These are phyloP conservation scores for Ceratorhiza oryzae-sativae DNA, from an alignment of 1,284 basidiomycete genomes.

Conservation along the genomic window DNA sequence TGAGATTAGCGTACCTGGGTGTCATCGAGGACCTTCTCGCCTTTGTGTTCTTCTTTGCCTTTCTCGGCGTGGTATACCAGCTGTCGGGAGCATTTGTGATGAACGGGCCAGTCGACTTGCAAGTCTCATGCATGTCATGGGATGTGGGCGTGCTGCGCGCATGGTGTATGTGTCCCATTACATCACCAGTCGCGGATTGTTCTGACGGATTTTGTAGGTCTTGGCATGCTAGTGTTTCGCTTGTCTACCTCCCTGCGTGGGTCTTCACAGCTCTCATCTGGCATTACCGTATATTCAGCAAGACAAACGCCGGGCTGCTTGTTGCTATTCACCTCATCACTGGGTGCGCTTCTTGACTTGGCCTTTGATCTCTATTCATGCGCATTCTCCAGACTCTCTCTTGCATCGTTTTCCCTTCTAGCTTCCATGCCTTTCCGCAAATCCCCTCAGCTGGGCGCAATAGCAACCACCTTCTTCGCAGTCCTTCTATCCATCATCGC, in stretches of 20 bases:
- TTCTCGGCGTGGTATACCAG: slow-evolving; percentile 72
- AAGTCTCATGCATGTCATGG: slow-evolving; percentile 76
- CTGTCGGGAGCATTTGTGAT: slow-evolving; percentile 69
- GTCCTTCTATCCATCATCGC: slow-evolving; percentile 75
- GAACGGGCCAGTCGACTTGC: slow-evolving; percentile 69
- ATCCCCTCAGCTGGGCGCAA: slow-evolving; percentile 75
- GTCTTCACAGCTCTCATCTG: slow-evolving; percentile 67
- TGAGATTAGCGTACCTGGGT: slow-evolving; percentile 4
- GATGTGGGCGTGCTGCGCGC: slow-evolving; percentile 68
- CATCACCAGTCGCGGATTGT: not conserved
- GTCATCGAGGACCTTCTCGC: slow-evolving; percentile 48
- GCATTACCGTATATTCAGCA: slow-evolving; percentile 69
- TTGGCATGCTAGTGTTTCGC: slow-evolving; percentile 67
- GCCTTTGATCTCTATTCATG: not conserved
- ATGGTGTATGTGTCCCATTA: slow-evolving; percentile 63
- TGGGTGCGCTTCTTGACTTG: slow-evolving; percentile 52
- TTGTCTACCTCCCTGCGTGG: slow-evolving; percentile 71
- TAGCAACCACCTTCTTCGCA: slow-evolving; percentile 68
- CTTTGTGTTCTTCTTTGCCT: slow-evolving; percentile 61
- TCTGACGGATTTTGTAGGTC: slow-evolving; percentile 55
- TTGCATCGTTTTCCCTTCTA: slow-evolving; percentile 75
- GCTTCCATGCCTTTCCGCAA: slow-evolving; percentile 71
- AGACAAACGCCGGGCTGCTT: slow-evolving; percentile 66
- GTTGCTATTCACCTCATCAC: slow-evolving; percentile 71
- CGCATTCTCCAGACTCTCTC: slow-evolving; percentile 53